phyloP scores from a whole-genome alignment of 192 early-diverging fungal species.

The Dissophora globulifera region DNA sequence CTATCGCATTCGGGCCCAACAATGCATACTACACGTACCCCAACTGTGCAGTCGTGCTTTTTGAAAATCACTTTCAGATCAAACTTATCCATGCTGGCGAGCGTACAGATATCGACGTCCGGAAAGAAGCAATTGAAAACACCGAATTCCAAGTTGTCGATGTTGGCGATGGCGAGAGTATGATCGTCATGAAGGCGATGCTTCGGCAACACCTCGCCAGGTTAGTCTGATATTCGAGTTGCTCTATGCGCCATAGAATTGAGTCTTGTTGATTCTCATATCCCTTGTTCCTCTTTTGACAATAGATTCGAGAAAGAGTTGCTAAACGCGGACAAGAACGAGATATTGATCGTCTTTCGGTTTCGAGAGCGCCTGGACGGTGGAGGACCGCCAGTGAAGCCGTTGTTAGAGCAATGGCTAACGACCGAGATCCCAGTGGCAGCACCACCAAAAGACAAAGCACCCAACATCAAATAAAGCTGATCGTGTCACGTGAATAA shows the following conservation, averaged over 20 bases:
- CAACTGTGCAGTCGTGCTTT: conserved; percentile 47
- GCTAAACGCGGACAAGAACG: conserved; percentile 52
- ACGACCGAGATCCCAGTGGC: conserved; percentile 28
- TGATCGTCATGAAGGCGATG: conserved; percentile 37
- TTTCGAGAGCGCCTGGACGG: conserved; percentile 45
- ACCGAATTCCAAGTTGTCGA: conserved; percentile 39
- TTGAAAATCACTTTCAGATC: conserved; percentile 51
- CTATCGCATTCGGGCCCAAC: conserved; percentile 51
- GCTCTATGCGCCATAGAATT: neutral
- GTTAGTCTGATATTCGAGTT: conserved; percentile 14
- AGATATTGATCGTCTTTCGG: conserved; percentile 47
- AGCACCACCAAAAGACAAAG: no score
- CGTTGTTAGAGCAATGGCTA: conserved; percentile 35
- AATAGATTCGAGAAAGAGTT: conserved; percentile 55
- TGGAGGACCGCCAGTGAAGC: conserved; percentile 32
- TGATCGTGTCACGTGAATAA: neutral
- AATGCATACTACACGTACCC: conserved; percentile 47
- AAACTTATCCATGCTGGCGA: conserved; percentile 48
- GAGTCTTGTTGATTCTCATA: neutral
- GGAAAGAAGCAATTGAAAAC: conserved; percentile 53
- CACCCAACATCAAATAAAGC: conserved; percentile 9
- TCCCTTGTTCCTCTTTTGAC: neutral
- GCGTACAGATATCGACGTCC: conserved; percentile 50
- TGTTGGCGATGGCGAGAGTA: conserved; percentile 32
- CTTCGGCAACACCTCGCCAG: conserved; percentile 46